Percentiles rank a stretch among this genome's conserved stretches.
phyloP scores from a whole-genome alignment of 1,284 basidiomycete species.

The Thecaphora thlaspeos region DNA sequence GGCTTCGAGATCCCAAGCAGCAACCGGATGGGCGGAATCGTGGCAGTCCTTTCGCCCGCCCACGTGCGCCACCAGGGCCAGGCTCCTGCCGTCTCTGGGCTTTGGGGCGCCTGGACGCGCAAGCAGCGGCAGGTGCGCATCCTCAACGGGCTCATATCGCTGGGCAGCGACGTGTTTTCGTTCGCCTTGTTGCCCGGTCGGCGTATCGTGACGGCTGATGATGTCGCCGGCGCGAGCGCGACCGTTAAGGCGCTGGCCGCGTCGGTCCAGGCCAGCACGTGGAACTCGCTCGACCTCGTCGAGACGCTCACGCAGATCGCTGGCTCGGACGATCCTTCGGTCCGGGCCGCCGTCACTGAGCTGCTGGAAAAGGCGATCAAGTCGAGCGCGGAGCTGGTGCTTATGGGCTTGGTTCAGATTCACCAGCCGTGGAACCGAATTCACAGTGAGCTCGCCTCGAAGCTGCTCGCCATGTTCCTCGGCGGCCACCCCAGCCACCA shows the following conservation, averaged over 20 bases:
- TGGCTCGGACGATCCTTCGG: constrained; percentile 71
- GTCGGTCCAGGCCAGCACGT: constrained; percentile 82
- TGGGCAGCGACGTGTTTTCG: constrained; percentile 75
- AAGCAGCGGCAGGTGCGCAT: constrained; percentile 81
- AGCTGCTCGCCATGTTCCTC: constrained; percentile 85
- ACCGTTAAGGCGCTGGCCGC: constrained; percentile 72
- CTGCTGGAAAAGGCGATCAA: constrained; percentile 56
- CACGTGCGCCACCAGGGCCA: constrained; percentile 12
- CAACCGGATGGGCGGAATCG: constrained; percentile 45
- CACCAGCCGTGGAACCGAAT: constrained; percentile 82
- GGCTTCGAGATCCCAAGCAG: constrained; percentile 59
- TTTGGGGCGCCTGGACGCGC: constrained; percentile 71
- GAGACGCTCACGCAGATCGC: constrained; percentile 83
- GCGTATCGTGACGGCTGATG: constrained; percentile 38
- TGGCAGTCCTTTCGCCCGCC: constrained; percentile 55
- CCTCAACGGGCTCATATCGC: constrained; percentile 79
- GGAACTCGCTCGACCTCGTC: constrained; percentile 91
- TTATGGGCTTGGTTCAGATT: constrained; percentile 88
- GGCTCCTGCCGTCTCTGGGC: constrained; percentile 59
- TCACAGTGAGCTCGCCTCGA: constrained; percentile 79
- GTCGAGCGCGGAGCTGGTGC: constrained; percentile 87
- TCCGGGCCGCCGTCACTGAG: constrained; percentile 45
- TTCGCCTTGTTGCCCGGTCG: constrained; percentile 61
- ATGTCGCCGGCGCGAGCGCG: constrained; percentile 59
- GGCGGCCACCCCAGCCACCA: constrained; percentile 89